Conservation (phyloP, 179 eudicot genomes). For the Beta corolliflora region DNA sequence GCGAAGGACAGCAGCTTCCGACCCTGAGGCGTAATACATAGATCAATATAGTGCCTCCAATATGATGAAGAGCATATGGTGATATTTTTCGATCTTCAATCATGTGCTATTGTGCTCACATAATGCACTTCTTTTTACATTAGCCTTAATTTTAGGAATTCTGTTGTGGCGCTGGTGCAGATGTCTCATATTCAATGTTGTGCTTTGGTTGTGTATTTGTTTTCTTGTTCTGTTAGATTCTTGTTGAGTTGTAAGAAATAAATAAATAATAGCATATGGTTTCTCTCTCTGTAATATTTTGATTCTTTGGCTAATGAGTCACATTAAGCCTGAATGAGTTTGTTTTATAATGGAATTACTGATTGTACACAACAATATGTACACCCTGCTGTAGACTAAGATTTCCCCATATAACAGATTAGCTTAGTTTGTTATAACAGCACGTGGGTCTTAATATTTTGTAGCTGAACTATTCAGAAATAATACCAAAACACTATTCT, state of each 20-base stretch:
- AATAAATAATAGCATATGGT: background rate
- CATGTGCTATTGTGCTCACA: background rate
- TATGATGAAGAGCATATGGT: background rate
- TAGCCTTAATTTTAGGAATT: constrained; percentile 4
- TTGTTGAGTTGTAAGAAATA: constrained; percentile 1
- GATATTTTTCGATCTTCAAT: constrained; percentile 8
- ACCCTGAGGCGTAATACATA: constrained; percentile 22
- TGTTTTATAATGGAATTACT: too few species aligned
- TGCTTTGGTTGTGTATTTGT: background rate
- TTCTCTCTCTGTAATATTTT: background rate
- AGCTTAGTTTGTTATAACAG: too few species aligned
- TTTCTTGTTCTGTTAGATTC: background rate
- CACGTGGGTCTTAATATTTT: too few species aligned
- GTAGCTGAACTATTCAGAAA: too few species aligned
- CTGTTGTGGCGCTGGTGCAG: constrained; percentile 7
- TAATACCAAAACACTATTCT: too few species aligned
- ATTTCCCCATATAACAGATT: too few species aligned
- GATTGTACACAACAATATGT: too few species aligned
- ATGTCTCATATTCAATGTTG: background rate
- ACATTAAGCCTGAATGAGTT: too few species aligned
- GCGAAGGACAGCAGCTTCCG: constrained; percentile 45
- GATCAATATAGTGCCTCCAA: background rate
- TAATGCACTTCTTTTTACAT: background rate
- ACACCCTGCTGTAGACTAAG: too few species aligned
- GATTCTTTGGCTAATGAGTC: background rate